Percentiles rank a stretch among this genome's conserved stretches.
These are phyloP conservation scores for Lentinula raphanica DNA, from an alignment of 768 basidiomycete genomes.

Conservation along the genomic window DNA sequence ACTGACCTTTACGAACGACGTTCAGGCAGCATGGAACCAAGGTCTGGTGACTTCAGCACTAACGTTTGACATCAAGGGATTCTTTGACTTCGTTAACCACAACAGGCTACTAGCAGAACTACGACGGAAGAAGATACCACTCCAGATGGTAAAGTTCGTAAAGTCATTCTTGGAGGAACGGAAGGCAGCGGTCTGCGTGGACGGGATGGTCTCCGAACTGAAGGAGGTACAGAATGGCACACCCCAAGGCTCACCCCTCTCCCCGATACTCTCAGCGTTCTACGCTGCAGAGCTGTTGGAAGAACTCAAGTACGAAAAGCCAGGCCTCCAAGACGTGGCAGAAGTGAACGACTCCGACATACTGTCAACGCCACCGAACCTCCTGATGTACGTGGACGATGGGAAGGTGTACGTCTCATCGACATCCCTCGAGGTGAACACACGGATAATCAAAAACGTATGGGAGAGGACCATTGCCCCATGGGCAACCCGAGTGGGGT, in stretches of 20 bases:
- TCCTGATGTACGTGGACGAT: slow-evolving; percentile 28
- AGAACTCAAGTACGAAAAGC: slow-evolving; percentile 9
- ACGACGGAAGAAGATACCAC: slow-evolving; percentile 13
- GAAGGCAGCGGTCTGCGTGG: slow-evolving; percentile 15
- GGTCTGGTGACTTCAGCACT: no score
- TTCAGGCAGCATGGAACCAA: no score
- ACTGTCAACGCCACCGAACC: not conserved
- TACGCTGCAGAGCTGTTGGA: slow-evolving; percentile 21
- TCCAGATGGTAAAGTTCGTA: not conserved
- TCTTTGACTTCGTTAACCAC: no score
- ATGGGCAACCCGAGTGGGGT: slow-evolving; percentile 16
- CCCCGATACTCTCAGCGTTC: slow-evolving; percentile 22
- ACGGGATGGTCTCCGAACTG: slow-evolving; percentile 11
- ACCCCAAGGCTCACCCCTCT: slow-evolving; percentile 12
- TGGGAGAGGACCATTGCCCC: slow-evolving; percentile 8
- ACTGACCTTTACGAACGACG: no score
- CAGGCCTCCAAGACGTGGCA: not conserved
- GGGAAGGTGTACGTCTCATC: slow-evolving; percentile 25
- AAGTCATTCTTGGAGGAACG: slow-evolving; percentile 19
- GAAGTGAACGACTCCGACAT: not conserved
- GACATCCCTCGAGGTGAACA: slow-evolving; percentile 17
- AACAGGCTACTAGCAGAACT: slow-evolving; percentile 11
- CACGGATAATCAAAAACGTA: slow-evolving; percentile 12
- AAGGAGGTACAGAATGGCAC: not conserved
- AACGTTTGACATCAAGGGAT: slow-evolving; percentile 4